A percentile compares a stretch with the other conserved stretches of the same genome.
These are phyloP conservation scores for Auricularia auricula-judae DNA, from an alignment of 768 basidiomycete species.

Conservation along the genomic window DNA sequence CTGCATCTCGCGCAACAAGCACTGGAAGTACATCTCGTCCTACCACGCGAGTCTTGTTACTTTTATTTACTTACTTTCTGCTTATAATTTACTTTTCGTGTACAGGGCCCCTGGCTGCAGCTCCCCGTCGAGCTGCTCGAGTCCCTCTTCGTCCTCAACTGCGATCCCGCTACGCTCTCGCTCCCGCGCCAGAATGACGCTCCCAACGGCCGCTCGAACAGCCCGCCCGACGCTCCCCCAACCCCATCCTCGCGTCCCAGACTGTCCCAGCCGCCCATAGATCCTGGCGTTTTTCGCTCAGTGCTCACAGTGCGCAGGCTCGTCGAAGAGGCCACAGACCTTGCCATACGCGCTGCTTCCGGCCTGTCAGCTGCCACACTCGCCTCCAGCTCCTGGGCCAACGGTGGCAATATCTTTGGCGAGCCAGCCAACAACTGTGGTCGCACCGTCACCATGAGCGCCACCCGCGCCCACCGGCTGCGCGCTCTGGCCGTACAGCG, in stretches of 20 bases:
- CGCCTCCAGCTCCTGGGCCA: constrained; percentile 38
- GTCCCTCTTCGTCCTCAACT: constrained; percentile 66
- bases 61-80: constrained; percentile 1
- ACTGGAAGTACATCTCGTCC: constrained; percentile 88
- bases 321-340: constrained; percentile 82
- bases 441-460: constrained; percentile 72
- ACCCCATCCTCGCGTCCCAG: constrained; percentile 27
- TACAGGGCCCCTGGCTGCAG: constrained; percentile 84
- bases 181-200: constrained; percentile 32
- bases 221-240: constrained; percentile 13
- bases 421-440: constrained; percentile 39
- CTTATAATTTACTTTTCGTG: background rate
- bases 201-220: constrained; percentile 21
- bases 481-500: constrained; percentile 78
- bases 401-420: constrained; percentile 29
- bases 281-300: constrained; percentile 76
- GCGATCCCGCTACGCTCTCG: constrained; percentile 56
- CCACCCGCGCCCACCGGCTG: constrained; percentile 71
- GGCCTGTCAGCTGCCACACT: constrained; percentile 69
- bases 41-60: constrained; percentile 56
- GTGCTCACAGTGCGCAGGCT: constrained; percentile 65
- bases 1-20: constrained; percentile 87
- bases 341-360: constrained; percentile 79
- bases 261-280: constrained; percentile 75
- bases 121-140: constrained; percentile 79